Evolutionary conservation across 108 stramenopile genomes (phyloP).

Genomic region (Nitzschia putrida): DNA sequence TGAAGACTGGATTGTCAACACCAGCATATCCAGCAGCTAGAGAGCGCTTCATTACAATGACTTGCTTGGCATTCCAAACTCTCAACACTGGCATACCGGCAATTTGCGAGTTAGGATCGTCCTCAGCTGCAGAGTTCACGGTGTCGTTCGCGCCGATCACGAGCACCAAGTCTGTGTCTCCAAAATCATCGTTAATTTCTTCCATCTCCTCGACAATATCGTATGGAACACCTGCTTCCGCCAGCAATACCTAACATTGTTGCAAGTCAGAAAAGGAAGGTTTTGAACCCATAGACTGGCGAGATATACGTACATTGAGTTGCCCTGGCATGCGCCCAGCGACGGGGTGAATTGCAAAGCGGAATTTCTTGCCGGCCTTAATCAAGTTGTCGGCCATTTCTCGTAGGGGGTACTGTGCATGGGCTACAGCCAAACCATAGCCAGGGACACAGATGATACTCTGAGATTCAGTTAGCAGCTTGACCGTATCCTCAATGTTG

Average conservation of each 20-base stretch:
- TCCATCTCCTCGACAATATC: constrained; percentile 99
- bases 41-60: constrained; percentile 98
- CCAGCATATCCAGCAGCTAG: constrained; percentile 98
- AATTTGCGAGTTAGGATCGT: constrained; percentile 95
- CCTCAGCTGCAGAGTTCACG: constrained; percentile 95
- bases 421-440: constrained; percentile 97
- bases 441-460: constrained; percentile 96
- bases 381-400: constrained; percentile 88
- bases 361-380: constrained; percentile 88
- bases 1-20: constrained; percentile 98
- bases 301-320: constrained; percentile 77
- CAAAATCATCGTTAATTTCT: constrained; percentile 96
- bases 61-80: constrained; percentile 98
- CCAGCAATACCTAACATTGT: constrained; percentile 65
- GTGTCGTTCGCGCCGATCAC: constrained; percentile 99
- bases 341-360: constrained; percentile 98
- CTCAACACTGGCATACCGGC: constrained; percentile 96
- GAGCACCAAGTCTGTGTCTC: constrained; percentile 87
- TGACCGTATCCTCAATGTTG: constrained; percentile 78
- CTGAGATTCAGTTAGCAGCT: constrained; percentile 83
- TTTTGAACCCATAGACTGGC: not conserved
- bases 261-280: not conserved
- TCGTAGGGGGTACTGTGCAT: constrained; percentile 96
- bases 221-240: constrained; percentile 99
- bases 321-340: constrained; percentile 99